Base-by-base conservation (phyloP, 495 filamentous ascomycete species). In the Aspergillus sclerotioniger region DNA sequence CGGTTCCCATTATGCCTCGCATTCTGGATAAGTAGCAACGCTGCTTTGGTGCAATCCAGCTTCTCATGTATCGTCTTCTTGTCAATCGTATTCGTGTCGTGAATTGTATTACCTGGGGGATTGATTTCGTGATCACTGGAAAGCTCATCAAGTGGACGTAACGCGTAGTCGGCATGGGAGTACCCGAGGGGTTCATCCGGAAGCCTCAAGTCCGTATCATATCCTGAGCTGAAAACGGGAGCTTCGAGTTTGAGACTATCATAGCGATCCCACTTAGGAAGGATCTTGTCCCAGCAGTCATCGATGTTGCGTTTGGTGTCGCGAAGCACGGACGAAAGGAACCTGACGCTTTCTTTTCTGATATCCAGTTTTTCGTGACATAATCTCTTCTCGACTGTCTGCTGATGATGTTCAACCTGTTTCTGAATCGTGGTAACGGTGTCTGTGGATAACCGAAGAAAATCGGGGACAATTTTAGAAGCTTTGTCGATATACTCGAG, bases 221-320 rank as follows among this genome's bases (percentile, higher is more conserved):
- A 71, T 58, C 84, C 79, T 17, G 68, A 79, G 8, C 61, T 63
- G 8, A 89, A 75, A 0, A 82, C 56, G 0, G 84, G 83, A 1
- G 65, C 33, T 15, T 88, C 83, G 2, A 85, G 13, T 58, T 81
- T 85, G 16, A 82, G 46, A 9, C 58, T 53, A 19, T 62, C 57
- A 12, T 64, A 37, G 6, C 51, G 54, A 51, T 63, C 65, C 25
- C 72, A 65, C 8, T 69, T 56, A 29, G 82, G 57, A 8, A 70
- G 54, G 3, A 63, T 54, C 21, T 74, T 71, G 12, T 58, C 56
- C 61, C 59, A 67, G 39, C 62, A 28, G 20, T 60, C 33, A 6
- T 46, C 39, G n/a, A 57, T 37, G 4, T 35, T 37, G 20, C 53
- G 32, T 35, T 48, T 54, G 17, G 32, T 28, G 19, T 58, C 47